Base-by-base conservation (phyloP, 2,329 filamentous ascomycete genomes). In the Trichoderma atroviride region DNA sequence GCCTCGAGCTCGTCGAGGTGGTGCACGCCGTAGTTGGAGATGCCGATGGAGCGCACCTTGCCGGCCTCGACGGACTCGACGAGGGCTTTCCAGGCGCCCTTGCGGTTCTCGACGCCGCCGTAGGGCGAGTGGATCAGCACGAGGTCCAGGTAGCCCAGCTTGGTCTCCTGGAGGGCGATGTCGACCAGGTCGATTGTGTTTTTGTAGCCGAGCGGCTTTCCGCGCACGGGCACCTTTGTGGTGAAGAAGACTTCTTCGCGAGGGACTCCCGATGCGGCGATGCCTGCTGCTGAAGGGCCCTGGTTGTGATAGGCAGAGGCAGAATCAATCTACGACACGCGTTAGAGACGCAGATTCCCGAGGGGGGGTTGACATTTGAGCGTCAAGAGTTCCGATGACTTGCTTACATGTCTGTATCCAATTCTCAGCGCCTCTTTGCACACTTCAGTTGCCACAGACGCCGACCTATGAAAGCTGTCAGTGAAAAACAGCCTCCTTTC, bases 141-240 rank as follows among this genome's bases (percentile, higher is more conserved):
- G 69, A 92, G 83, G 74, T 93, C 90, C 71, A 92, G 84, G 77
- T 92, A 92, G 27, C 83, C 86, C 5, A 92, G 82, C 16, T 87
- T 86, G 0, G 89, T 87, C 70, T 88, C 84, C 64, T 83, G 79
- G 27, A 94, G 81, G 19, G 89, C 91, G 65, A 85, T 81, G 72
- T 90, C 81, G 72, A 96, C 85, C 72, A 89, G 86, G 19, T 83
- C 83, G 77, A 88, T 89, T 27, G 91, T 86, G 69, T 83, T 85
- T 16, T 89, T 85, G 75, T 95, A 96, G 71, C 79, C 79, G 37
- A 85, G 73, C 0, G 78, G 78, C 62, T 75, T 72, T 47, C 74
- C 74, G 5, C 77, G 74, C n/a, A 77, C 72, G n/a, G 84, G 83
- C 22, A 88, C 80, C 76, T 88, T 88, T 72, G 84, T 83, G 40